Conservation (phyloP, 192 early-diverging fungal genomes). For the Backusella circina region DNA sequence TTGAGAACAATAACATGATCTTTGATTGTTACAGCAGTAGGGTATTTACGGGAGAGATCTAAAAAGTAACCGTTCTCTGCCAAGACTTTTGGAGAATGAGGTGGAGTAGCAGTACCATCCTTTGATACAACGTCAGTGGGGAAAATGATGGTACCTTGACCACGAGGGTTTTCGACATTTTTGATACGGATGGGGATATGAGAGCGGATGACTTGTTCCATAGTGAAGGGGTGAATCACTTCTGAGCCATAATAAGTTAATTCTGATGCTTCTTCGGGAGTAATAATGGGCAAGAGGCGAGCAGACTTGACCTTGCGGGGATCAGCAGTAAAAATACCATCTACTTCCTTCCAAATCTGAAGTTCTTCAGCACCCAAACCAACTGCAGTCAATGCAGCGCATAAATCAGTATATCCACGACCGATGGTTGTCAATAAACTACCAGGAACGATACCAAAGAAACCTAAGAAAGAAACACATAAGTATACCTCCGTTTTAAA, state of each 20-base stretch:
- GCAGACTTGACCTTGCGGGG: constrained; percentile 93
- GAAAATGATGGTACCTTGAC: constrained; percentile 90
- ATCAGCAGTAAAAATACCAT: constrained; percentile 98
- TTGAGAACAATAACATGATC: constrained; percentile 94
- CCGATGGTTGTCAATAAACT: constrained; percentile 88
- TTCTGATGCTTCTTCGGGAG: constrained; percentile 97
- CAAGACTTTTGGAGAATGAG: constrained; percentile 55
- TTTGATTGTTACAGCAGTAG: constrained; percentile 99
- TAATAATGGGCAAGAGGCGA: constrained; percentile 84
- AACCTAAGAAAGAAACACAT: constrained; percentile 51
- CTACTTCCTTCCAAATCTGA: constrained; percentile 99
- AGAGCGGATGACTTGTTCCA: constrained; percentile 98
- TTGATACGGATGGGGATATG: constrained; percentile 98
- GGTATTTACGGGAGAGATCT: constrained; percentile 73
- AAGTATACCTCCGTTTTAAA: not conserved
- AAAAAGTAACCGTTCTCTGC: constrained; percentile 72
- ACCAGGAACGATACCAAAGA: constrained; percentile 97
- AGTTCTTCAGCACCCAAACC: constrained; percentile 86
- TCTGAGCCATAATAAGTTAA: constrained; percentile 95
- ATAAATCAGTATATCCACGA: constrained; percentile 97
- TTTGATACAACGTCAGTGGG: constrained; percentile 65
- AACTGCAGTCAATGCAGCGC: constrained; percentile 92
- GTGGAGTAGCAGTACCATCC: constrained; percentile 45
- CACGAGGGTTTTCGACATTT: constrained; percentile 93
- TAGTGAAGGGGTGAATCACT: constrained; percentile 99